A percentile compares a stretch with the other conserved stretches of the same genome.
These are phyloP conservation scores for Tremella fuciformis DNA, from an alignment of 768 basidiomycete species.

Conservation along the genomic window DNA sequence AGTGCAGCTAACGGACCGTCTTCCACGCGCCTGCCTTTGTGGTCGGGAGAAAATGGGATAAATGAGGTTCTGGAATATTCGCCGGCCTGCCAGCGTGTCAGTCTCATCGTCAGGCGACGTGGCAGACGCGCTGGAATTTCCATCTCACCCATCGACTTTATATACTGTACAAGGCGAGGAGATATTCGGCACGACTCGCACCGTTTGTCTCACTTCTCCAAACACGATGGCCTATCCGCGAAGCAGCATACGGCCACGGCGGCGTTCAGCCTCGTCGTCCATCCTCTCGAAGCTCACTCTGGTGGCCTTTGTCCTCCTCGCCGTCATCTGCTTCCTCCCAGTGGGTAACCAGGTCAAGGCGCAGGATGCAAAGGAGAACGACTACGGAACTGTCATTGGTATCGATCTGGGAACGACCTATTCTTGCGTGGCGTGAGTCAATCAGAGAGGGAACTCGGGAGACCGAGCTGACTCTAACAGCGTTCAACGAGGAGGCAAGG, in stretches of 20 bases:
- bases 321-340: conserved; percentile 70
- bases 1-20: background rate
- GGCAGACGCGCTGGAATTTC: conserved; percentile 20
- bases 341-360: conserved; percentile 65
- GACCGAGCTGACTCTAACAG: background rate
- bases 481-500: conserved; percentile 77
- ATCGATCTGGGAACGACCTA: conserved; percentile 91
- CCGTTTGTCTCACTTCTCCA: conserved; percentile 5
- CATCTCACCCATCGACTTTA: conserved; percentile 6
- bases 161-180: background rate
- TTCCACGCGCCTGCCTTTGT: conserved; percentile 5
- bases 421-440: conserved; percentile 86
- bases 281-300: conserved; percentile 48
- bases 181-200: conserved; percentile 5
- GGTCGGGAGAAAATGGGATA: conserved; percentile 2
- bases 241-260: conserved; percentile 22
- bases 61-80: conserved; percentile 25
- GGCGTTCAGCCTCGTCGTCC: conserved; percentile 26
- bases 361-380: conserved; percentile 59
- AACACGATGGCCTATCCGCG: conserved; percentile 37
- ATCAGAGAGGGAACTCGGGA: background rate
- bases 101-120: conserved; percentile 3
- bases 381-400: conserved; percentile 86
- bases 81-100: background rate
- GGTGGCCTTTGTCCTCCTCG: conserved; percentile 61